Conservation (phyloP, 106 monocot species). For the Dendrobium officinale region DNA sequence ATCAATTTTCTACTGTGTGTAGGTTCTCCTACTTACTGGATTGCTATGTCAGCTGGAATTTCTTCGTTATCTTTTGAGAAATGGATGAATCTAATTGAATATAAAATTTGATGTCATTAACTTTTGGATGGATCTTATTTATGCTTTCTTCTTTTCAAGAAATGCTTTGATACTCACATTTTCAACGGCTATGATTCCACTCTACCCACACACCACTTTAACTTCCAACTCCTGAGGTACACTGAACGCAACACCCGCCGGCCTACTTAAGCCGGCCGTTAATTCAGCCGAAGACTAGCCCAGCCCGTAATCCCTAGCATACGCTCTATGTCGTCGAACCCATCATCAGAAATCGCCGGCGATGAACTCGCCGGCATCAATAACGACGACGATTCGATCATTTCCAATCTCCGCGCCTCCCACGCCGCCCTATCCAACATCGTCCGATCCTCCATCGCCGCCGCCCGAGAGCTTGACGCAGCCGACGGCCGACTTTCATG, state of each 20-base stretch:
- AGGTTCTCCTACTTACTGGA: too few relatives aligned
- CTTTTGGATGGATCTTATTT: too few relatives aligned
- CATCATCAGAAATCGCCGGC: background rate
- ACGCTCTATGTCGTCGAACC: background rate
- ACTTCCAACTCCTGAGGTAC: background rate
- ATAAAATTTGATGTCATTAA: too few relatives aligned
- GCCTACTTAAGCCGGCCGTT: background rate
- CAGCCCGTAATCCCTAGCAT: too few relatives aligned
- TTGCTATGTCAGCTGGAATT: too few relatives aligned
- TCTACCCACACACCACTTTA: background rate
- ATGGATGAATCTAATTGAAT: too few relatives aligned
- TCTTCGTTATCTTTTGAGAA: too few relatives aligned
- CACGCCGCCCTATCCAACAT: conserved; percentile 14
- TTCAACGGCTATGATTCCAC: background rate
- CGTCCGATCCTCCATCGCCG: conserved; percentile 12
- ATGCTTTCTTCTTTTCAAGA: too few relatives aligned
- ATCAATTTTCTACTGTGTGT: too few relatives aligned
- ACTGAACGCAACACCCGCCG: background rate
- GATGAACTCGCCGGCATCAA: background rate
- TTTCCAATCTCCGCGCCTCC: conserved; percentile 10
- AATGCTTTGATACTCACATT: background rate
- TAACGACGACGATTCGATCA: background rate
- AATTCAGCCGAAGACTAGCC: background rate
- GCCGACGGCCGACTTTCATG: conserved; percentile 13
- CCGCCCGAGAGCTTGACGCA: conserved; percentile 1